A percentile compares a stretch with the other conserved stretches of the same genome.
These are phyloP conservation scores for Alternaria triticimaculans DNA, from an alignment of 2,329 filamentous ascomycete genomes.

Conservation along the genomic window DNA sequence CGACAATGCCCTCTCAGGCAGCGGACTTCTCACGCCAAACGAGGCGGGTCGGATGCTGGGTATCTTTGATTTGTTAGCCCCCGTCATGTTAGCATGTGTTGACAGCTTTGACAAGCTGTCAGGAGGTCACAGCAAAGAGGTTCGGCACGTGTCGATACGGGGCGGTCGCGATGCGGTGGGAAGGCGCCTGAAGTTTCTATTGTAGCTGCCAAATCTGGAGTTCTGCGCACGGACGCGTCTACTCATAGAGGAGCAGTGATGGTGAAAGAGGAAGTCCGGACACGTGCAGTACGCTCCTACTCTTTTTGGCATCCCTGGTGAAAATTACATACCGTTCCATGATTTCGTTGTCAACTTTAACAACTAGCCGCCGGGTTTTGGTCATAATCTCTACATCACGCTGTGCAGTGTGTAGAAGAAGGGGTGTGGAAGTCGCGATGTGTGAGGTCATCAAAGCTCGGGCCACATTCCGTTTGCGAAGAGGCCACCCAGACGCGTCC, in stretches of 20 bases:
- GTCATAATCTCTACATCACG: not conserved
- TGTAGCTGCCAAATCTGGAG: not conserved
- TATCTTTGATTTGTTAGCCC: slow-evolving; percentile 15
- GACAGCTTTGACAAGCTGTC: slow-evolving; percentile 9
- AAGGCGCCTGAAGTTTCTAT: slow-evolving; percentile 1
- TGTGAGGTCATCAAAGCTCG: slow-evolving; percentile 16
- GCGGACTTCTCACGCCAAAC: slow-evolving; percentile 19
- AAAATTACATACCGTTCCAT: not conserved
- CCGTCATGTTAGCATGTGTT: slow-evolving; percentile 10
- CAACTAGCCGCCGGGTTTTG: accelerated
- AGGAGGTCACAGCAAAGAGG: not conserved
- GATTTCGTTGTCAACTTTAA: accelerated
- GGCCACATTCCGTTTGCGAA: slow-evolving; percentile 5
- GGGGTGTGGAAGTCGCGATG: slow-evolving; percentile 1
- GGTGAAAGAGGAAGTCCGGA: slow-evolving; percentile 15
- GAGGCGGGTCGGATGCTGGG: slow-evolving; percentile 3
- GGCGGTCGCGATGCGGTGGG: not conserved
- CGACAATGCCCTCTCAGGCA: slow-evolving; percentile 7
- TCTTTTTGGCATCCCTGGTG: not conserved
- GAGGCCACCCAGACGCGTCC: slow-evolving; percentile 30
- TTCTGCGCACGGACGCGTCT: not conserved
- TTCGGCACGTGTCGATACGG: not conserved
- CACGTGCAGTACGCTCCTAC: not conserved
- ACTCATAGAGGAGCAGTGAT: not conserved
- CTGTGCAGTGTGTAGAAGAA: not conserved